phyloP scores from a whole-genome alignment of 768 basidiomycete genomes.

The Pleurotus tuoliensis region DNA sequence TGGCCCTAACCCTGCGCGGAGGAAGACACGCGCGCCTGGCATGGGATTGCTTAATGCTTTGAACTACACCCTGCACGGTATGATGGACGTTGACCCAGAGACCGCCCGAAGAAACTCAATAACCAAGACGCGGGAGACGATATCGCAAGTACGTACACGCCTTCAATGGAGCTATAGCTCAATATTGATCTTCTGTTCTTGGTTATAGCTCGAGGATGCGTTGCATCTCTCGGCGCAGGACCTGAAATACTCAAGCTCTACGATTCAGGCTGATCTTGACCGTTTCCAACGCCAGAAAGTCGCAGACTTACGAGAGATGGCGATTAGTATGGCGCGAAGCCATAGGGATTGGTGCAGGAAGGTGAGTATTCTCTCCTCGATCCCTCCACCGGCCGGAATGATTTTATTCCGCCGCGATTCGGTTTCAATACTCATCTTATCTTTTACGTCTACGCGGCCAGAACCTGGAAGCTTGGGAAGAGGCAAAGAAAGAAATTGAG shows the following conservation, averaged over 20 bases:
- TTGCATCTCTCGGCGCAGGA: constrained; percentile 90
- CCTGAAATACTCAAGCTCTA: constrained; percentile 92
- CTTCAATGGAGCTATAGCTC: background rate
- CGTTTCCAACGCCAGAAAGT: constrained; percentile 99
- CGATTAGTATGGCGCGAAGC: constrained; percentile 81
- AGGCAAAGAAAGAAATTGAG: constrained; percentile 87
- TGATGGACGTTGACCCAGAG: constrained; percentile 99
- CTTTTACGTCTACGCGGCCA: constrained; percentile 24
- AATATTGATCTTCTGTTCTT: constrained; percentile 8
- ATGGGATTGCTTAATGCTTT: constrained; percentile 89
- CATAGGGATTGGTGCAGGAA: constrained; percentile 98
- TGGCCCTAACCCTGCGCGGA: constrained; percentile 63
- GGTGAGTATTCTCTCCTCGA: constrained; percentile 37
- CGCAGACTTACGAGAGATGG: constrained; percentile 91
- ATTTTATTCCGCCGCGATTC: constrained; percentile 12
- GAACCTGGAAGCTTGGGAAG: constrained; percentile 98
- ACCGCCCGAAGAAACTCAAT: constrained; percentile 90
- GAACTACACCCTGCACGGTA: constrained; percentile 92
- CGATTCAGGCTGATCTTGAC: constrained; percentile 96
- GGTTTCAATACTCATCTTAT: constrained; percentile 6
- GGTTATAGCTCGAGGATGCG: constrained; percentile 83
- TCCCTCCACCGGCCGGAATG: constrained; percentile 1
- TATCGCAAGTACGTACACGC: constrained; percentile 71
- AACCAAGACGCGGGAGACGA: constrained; percentile 89
- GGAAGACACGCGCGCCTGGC: constrained; percentile 61